Evolutionary conservation across 495 filamentous ascomycete genomes (phyloP), one percentile per base, ranked within the genome.

Genomic region (Opeltia flavorubescens): DNA sequence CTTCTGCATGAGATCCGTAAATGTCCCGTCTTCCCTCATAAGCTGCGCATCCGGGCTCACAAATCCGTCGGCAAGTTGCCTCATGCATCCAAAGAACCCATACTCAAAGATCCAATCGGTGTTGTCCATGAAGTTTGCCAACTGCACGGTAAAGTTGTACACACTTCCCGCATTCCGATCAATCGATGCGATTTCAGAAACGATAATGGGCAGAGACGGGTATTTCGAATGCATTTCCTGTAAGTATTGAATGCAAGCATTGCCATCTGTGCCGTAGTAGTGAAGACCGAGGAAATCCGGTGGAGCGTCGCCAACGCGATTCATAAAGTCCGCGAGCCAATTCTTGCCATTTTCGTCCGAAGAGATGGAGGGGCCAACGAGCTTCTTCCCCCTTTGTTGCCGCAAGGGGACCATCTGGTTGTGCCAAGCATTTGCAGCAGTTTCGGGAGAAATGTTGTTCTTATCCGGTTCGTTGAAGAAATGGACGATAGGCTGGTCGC

Each of bases 391-490:
- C 18, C 15, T 46, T 62, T 59, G 55, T 49, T 57, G 61, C 15
- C 63, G 55, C 47, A 66, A 46, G 11, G 61, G 60, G 7, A 66
- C 44, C 56, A 67, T 62, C 49, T 69, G 58, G 6, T 56, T 44
- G 13, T 51, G 43, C 65, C 66, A 69, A 30, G 57, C 55, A 15
- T 61, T 54, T 35, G 54, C 64, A 31, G 65, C 66, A 43, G 62
- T 45, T 48, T 62, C 52, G 0, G 66, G 57, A 4, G 54, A 54
- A 18, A 69, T 64, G 21, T 56, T 56, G 34, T 58, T 53, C 30
- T 64, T 59, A 27, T 70, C 66, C 1, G 67, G 67, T 51, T 70
- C 66, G 47, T 70, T 70, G 56, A 67, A 63, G 46, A 59, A 70
- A 33, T 64, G 65, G 1, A 70, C 56, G 20, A 64, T 62, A 5